Conservation (phyloP, 2,329 filamentous ascomycete species). For the Bipolaris victoriae region DNA sequence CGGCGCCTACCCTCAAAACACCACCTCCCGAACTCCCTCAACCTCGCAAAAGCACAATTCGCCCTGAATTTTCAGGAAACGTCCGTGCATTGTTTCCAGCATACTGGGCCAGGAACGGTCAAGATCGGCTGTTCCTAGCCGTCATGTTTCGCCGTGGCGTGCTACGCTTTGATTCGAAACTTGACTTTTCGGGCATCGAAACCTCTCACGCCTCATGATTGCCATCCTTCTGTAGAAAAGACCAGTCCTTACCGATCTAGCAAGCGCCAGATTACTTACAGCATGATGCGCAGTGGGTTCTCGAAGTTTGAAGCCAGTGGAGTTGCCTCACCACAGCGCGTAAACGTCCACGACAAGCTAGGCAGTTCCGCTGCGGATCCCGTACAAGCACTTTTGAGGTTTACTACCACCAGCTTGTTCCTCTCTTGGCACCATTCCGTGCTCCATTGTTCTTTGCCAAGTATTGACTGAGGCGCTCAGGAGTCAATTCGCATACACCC, state of each 20-base stretch:
- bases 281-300: slow-evolving; percentile 10
- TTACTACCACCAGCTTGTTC: slow-evolving; percentile 9
- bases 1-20: slow-evolving; percentile 29
- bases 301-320: slow-evolving; percentile 30
- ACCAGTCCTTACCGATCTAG: slow-evolving; percentile 3
- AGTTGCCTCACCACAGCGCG: slow-evolving; percentile 21
- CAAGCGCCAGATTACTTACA: slow-evolving; percentile 7
- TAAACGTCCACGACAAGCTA: slow-evolving; percentile 17
- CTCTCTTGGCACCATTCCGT: slow-evolving; percentile 11
- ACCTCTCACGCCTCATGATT: slow-evolving; percentile 25
- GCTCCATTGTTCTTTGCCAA: slow-evolving; percentile 12
- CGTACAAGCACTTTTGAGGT: slow-evolving; percentile 12
- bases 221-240: slow-evolving; percentile 8
- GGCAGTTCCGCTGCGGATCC: slow-evolving; percentile 10
- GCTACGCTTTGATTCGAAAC: slow-evolving; percentile 33
- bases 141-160: slow-evolving; percentile 32
- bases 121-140: slow-evolving; percentile 14
- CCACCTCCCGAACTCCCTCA: slow-evolving; percentile 17
- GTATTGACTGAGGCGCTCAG: slow-evolving; percentile 19
- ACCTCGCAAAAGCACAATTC: neutral
- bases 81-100: slow-evolving; percentile 14
- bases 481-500: slow-evolving; percentile 12
- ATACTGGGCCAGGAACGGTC: slow-evolving; percentile 9
- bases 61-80: neutral
- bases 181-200: slow-evolving; percentile 25